Base-by-base conservation (phyloP, 2,329 filamentous ascomycete genomes). In the Diplocarpon mali region DNA sequence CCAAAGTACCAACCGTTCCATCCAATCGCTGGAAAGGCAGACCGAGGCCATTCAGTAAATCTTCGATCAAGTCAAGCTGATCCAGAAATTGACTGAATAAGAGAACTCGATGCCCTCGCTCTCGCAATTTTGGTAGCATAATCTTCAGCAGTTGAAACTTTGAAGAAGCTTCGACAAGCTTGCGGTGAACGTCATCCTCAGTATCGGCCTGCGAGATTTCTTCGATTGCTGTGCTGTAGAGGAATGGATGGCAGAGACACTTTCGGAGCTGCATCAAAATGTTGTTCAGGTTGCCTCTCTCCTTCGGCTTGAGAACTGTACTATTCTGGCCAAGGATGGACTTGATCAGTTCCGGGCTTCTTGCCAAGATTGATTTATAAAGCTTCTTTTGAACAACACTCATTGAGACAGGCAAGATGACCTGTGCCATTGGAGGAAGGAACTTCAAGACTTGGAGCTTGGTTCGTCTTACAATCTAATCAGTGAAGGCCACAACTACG, bases 391-490 rank as follows among this genome's bases (percentile, higher is more conserved):
- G 93, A 11, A 98, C 70, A 12, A 87, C 72, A 1, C 85, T 89
- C 89, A 96, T 95, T 2, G 85, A 89, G n/a, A 98, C 81, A 0
- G 92, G 92, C 4, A 98, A 68, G 50, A 98, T 96, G 55, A 98
- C 88, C 58, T 96, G 90, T 1, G 85, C 83, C 77, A 98, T 88
- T 0, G 90, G 82, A 0, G 92, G 92, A 9, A 98, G 69, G 63
- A 95, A 95, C 32, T 85, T 90, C 42, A 98, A 70, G 0, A 95
- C 90, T 49, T 90, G 82, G 11, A 80, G 80, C 62, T 98, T 98
- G 2, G 92, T 96, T 36, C 92, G 80, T 38, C 81, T 75, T 27
- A 11, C 5, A 15, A 10, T 40, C 2, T 28, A 10, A 42, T 50
- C 36, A 51, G 44, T 28, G 29, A 27, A 35, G 17, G 8, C n/a